Conservation (phyloP, 2,329 filamentous ascomycete genomes). For the Epichloe baconii region DNA sequence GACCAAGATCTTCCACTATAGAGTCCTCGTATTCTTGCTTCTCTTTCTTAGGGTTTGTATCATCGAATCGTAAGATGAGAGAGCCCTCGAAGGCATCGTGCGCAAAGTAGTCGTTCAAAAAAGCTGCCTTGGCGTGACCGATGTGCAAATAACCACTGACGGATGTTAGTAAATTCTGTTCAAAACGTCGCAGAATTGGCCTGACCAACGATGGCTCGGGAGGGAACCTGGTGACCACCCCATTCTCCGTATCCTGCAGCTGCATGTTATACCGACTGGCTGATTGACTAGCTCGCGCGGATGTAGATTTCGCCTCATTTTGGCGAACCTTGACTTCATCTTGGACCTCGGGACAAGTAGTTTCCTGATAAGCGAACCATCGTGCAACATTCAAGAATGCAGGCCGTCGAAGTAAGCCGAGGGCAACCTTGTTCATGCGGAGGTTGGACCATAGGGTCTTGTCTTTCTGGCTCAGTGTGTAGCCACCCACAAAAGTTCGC, state of each 20-base stretch:
- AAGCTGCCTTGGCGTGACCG: constrained; percentile 75
- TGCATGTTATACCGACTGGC: constrained; percentile 53
- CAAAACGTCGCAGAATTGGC: too few species aligned
- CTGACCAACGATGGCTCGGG: constrained; percentile 57
- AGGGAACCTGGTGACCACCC: constrained; percentile 74
- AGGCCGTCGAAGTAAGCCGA: neutral
- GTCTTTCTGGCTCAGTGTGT: neutral
- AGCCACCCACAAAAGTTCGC: neutral
- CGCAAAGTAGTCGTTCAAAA: constrained; percentile 88
- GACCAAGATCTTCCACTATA: constrained; percentile 70
- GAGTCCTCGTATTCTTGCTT: constrained; percentile 83
- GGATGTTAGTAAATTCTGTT: neutral
- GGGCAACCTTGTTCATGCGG: neutral
- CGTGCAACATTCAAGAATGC: neutral
- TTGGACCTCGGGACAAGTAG: neutral
- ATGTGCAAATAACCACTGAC: constrained; percentile 67
- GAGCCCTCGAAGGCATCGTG: constrained; percentile 77
- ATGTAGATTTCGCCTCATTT: neutral
- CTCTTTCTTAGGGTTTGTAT: constrained; percentile 87
- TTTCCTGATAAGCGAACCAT: neutral
- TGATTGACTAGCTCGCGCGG: neutral
- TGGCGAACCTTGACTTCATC: neutral
- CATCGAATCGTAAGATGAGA: constrained; percentile 76
- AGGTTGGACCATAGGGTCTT: neutral
- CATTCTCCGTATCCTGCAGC: constrained; percentile 63